phyloP scores from a whole-genome alignment of 345 rosid genomes.

The Eucalyptus decipiens region DNA sequence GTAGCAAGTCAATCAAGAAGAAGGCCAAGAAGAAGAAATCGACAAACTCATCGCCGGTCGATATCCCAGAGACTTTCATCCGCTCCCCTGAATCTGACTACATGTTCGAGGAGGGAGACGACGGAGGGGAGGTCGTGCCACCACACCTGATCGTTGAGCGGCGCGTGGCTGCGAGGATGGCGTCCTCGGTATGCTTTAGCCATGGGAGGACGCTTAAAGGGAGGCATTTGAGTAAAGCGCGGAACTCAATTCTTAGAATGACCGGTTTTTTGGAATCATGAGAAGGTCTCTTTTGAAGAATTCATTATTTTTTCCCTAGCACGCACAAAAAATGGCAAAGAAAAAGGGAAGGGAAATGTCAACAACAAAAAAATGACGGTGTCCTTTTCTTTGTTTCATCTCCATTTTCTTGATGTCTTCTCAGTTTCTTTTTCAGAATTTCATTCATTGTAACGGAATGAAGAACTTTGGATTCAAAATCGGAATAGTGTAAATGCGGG shows the following conservation, averaged over 20 bases:
- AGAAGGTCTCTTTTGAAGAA: not conserved
- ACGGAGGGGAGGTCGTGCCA: constrained; percentile 25
- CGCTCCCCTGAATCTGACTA: not conserved
- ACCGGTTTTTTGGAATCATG: constrained; percentile 83
- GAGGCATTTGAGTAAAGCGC: constrained; percentile 59
- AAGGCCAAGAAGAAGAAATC: not conserved
- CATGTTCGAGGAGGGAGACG: constrained; percentile 10
- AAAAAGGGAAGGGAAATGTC: not conserved
- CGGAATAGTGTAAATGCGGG: not conserved
- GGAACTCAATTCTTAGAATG: constrained; percentile 74
- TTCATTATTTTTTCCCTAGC: not conserved
- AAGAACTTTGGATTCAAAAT: not conserved
- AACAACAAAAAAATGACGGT: not conserved
- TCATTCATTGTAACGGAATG: not conserved
- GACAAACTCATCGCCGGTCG: constrained; percentile 13
- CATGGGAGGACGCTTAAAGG: constrained; percentile 86
- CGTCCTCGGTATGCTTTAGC: constrained; percentile 63
- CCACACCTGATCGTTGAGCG: constrained; percentile 55
- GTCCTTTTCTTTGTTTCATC: not conserved
- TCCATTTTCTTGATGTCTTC: not conserved
- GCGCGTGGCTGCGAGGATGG: constrained; percentile 50
- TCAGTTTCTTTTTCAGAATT: not conserved
- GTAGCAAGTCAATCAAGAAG: not conserved
- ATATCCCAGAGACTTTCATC: constrained; percentile 3
- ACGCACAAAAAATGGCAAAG: not conserved